Evolutionary conservation across 2,329 filamentous ascomycete species (phyloP).

Genomic region (Aspergillus brunneoviolaceus): DNA sequence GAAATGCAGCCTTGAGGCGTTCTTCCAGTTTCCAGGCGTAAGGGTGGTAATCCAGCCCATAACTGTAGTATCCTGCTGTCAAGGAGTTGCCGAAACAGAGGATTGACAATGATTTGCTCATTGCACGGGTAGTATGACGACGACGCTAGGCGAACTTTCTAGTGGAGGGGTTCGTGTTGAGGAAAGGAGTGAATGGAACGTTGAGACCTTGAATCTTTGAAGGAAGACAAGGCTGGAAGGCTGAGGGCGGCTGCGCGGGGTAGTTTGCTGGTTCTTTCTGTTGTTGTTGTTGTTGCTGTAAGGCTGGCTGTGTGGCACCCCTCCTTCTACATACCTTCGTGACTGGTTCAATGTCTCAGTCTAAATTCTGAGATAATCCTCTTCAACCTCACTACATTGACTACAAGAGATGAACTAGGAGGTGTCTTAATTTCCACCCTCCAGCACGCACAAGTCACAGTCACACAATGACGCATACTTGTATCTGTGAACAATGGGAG

Average conservation of each 20-base stretch:
- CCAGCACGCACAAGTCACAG: no score
- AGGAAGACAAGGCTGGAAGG: background rate
- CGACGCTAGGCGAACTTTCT: background rate
- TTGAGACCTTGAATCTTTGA: no score
- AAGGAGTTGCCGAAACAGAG: slow-evolving; percentile 67
- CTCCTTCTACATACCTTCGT: background rate
- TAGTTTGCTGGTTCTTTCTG: background rate
- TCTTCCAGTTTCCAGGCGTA: slow-evolving; percentile 54
- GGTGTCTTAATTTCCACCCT: no score
- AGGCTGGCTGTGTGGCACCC: background rate
- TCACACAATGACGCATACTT: no score
- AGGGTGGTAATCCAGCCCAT: slow-evolving; percentile 50
- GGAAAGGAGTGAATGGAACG: background rate
- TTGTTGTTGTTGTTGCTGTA: background rate
- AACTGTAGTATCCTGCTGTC: slow-evolving; percentile 55
- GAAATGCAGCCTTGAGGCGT: slow-evolving; percentile 50
- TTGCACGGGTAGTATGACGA: background rate
- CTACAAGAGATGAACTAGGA: no score
- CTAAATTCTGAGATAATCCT: background rate
- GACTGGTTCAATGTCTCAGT: background rate
- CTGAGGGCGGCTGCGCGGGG: background rate
- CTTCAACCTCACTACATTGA: no score
- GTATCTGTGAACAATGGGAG: no score
- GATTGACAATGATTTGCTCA: slow-evolving; percentile 35
- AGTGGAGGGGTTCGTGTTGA: background rate